Evolutionary conservation across 2,329 filamentous ascomycete species (phyloP), one percentile per base, ranked within the genome.

Genomic region (Penicillium freii): DNA sequence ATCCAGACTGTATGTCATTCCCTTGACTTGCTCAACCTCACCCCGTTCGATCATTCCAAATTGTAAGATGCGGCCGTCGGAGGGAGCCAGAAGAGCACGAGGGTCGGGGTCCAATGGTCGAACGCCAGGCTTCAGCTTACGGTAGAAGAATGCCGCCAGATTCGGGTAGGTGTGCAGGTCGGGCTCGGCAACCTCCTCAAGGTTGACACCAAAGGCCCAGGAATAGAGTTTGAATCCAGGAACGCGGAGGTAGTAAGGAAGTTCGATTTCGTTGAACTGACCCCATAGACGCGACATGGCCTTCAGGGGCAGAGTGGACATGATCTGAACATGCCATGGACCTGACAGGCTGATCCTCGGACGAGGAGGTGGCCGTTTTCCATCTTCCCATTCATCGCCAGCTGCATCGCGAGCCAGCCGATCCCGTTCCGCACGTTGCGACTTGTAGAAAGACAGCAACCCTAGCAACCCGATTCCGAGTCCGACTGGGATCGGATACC

Each of bases 11-110:
- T 99, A 99, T 0, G 94, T 99, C 82, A 99, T 94, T 59, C 94
- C 94, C 77, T 99, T 99, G 62, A 99, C 93, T 77, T 99, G 94
- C 74, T 99, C 94, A 43, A 99, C 95, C 70, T 97, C 91, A 47
- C 93, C 92, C 68, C 92, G 87, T 69, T 95, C 89, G 56, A 99
- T 97, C 66, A 87, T 87, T 11, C 94, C 94, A 66, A 92, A 97
- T 68, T 97, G 93, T 27, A 99, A 84, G 45, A 99, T 84, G 62
- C 89, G 89, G 46, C 94, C 94, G 73, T 99, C 94, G 5, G 94
- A 86, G 1, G 94, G 95, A 0, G 91, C 94, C 8, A 97, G 79
- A 5, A 99, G 78, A 10, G 91, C 89, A 69, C 90, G 88, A 1
- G 85, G 84, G 65, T 93, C 86, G 1, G 90, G 85, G 69, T 97